phyloP scores from a whole-genome alignment of 2,329 filamentous ascomycete genomes.

The Alternaria dauci region DNA sequence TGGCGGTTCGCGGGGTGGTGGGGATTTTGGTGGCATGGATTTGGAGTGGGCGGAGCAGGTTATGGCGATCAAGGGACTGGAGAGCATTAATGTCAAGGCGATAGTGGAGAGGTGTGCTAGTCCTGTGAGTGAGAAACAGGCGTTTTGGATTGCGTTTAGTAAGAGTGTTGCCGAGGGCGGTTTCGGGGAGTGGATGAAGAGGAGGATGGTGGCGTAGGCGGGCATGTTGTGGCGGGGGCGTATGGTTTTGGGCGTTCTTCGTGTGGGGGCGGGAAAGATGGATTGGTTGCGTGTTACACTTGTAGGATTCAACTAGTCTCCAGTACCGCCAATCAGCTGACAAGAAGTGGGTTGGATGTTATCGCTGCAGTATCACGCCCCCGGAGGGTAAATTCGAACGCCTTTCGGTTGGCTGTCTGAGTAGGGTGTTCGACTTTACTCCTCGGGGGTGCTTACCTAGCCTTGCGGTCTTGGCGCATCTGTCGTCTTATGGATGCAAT shows the following conservation, averaged over 20 bases:
- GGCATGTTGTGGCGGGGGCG: too few relatives aligned
- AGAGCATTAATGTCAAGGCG: constrained; percentile 61
- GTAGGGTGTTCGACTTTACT: too few relatives aligned
- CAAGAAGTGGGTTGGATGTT: background rate
- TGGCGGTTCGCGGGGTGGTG: constrained; percentile 16
- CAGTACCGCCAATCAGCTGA: too few relatives aligned
- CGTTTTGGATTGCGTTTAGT: constrained; percentile 68
- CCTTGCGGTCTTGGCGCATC: accelerated
- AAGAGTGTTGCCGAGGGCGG: constrained; percentile 64
- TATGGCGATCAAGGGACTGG: constrained; percentile 59
- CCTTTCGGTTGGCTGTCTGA: too few relatives aligned
- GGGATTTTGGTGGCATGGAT: constrained; percentile 36
- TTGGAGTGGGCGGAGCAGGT: constrained; percentile 68
- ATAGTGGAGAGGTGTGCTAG: constrained; percentile 64
- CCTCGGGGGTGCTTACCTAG: too few relatives aligned
- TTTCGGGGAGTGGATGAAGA: constrained; percentile 62
- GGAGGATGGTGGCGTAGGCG: constrained; percentile 41
- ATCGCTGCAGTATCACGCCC: background rate
- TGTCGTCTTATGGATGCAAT: background rate
- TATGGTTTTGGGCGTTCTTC: background rate
- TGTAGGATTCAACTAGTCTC: too few relatives aligned
- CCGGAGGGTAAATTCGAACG: too few relatives aligned
- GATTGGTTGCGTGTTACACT: too few relatives aligned
- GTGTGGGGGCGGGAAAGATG: too few relatives aligned
- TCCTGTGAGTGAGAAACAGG: constrained; percentile 63